phyloP scores from a whole-genome alignment of 2,329 filamentous ascomycete genomes.

The Akanthomyces dipterigenus region DNA sequence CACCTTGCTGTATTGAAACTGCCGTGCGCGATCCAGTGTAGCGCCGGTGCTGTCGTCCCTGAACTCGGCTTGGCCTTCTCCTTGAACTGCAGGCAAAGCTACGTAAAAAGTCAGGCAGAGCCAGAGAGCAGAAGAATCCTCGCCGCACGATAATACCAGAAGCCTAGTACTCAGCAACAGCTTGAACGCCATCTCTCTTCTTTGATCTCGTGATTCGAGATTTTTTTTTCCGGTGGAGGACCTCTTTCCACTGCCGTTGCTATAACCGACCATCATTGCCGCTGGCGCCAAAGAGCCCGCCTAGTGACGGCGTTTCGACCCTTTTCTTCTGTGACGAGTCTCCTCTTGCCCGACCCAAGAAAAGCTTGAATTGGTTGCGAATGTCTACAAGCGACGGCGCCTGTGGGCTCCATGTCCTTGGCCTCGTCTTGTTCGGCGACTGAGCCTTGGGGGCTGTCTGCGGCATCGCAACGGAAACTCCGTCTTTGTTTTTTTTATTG shows the following conservation, averaged over 20 bases:
- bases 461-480: background rate
- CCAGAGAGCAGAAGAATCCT: no score
- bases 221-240: background rate
- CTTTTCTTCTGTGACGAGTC: background rate
- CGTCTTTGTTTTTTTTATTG: background rate
- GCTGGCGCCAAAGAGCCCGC: background rate
- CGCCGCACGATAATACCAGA: no score
- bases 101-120: no score
- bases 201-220: background rate
- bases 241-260: background rate
- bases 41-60: no score
- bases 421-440: background rate
- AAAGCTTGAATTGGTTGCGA: background rate
- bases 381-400: background rate
- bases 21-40: background rate
- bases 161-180: no score
- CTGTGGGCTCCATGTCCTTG: background rate
- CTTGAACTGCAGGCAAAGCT: no score
- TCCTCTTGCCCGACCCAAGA: background rate
- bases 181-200: no score
- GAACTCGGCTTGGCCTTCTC: no score
- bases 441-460: background rate
- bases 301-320: background rate
- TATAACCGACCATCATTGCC: background rate
- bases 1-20: background rate